Evolutionary conservation across 2,329 filamentous ascomycete species (phyloP), one percentile per base, ranked within the genome.

Genomic region (Fusarium duplospermum): DNA sequence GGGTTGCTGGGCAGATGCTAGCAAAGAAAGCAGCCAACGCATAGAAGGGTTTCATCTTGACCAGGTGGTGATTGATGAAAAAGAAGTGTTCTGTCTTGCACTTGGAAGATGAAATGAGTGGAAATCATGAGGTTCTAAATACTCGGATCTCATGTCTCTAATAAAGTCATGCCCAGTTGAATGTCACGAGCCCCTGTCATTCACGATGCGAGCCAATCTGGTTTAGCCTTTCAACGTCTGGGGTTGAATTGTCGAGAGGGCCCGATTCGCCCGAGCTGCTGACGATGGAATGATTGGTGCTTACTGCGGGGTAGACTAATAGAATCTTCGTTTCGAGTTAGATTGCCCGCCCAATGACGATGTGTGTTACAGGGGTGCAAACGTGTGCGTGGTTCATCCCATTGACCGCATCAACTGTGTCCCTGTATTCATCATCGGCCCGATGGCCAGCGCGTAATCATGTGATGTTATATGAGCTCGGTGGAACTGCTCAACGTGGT

Each of bases 291-390:
- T 63, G 52, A 70, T 71, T 71, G 69, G 69, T 18, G 35, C 22
- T 3, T 11, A 3, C 14, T 74, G 68, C 61, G 71, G 71, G 71
- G 71, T 62, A 65, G 33, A 22, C n/a, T 54, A 47, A 64, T 72
- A 47, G 45, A 27, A 69, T 52, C 68, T 57, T 60, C 61, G 68
- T 68, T 74, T 58, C 67, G 54, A 2, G 64, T 69, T 61, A 38
- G 36, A 24, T 31, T 10, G 29, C 27, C 33, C 40, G 20, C 58
- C 62, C 57, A 70, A 70, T 73, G 60, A 13, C 24, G 60, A 71
- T 62, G 31, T 24, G 14, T 16, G 22, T n/a, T 24, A 31, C 71
- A 74, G 42, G 71, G 71, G 38, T 69, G n/a, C 35, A 24, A 42
- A n/a, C 6, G 11, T 24, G 13, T 24, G 13, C 20, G 20, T 20